Base-by-base conservation (phyloP, 2,329 filamentous ascomycete species). In the Coniella lustricola region DNA sequence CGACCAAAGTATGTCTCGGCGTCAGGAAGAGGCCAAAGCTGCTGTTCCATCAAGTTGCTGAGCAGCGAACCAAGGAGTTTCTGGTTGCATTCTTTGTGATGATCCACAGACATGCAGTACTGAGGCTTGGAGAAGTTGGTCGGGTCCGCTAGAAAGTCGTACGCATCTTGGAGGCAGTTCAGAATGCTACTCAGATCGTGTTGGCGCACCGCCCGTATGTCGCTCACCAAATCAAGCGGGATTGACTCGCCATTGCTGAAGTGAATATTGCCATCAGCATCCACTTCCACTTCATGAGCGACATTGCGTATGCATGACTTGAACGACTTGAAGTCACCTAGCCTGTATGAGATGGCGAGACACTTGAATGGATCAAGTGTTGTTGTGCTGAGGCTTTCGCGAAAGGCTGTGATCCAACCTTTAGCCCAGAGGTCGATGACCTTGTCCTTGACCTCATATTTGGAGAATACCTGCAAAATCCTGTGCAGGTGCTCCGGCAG, bases 21-120 rank as follows among this genome's bases (percentile, higher is more conserved):
- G 8, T 47, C 44, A 3, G 52, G 52, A 21, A 54, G 35, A 7
- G 52, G 52, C 33, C 47, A 46, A 4, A 54, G 45, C 3, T 45
- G 32, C 35, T 51, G 46, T 12, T 52, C 40, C 3, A 49, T 20
- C 8, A 54, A 22, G 32, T 46, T 46, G 45, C 37, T 32, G n/a
- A 54, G 36, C 17, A 52, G 13, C 9, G 52, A 54, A 3, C 52
- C 52, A 16, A 54, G n/a, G 14, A 52, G 46, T 36, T 49, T 54
- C 29, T 49, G 43, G 18, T 54, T 49, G 9, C 52, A 54, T 22
- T 52, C 49, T 10, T 31, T 25, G 16, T 52, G 52, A 14, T 33
- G 41, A 13, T 41, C 32, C 12, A 18, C 21, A 5, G 52, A 54
- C 20, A 46, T 52, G 49, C 52, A 52, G 25, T 40, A 54, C 18